Evolutionary conservation across 208 protist species (phyloP).

Genomic region (Crithidia expoeki): DNA sequence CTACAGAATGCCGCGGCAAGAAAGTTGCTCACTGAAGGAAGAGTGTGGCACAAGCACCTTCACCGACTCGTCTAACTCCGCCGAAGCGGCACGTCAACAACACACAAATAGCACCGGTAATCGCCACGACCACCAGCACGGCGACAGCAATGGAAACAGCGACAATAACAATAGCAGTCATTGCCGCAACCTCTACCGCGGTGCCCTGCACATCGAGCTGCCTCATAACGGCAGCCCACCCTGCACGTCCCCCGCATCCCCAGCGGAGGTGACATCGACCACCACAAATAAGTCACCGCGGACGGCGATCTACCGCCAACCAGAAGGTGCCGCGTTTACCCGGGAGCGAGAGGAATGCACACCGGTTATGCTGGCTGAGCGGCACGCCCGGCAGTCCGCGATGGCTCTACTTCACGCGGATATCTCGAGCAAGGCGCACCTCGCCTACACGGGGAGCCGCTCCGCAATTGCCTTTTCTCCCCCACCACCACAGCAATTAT

Average conservation of each 20-base stretch:
- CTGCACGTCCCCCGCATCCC: slow-evolving; percentile 19
- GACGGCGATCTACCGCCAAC: slow-evolving; percentile 19
- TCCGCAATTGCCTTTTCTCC: background rate
- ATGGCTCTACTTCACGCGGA: slow-evolving; percentile 35
- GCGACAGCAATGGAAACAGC: background rate
- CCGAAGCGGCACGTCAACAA: background rate
- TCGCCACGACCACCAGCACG: background rate
- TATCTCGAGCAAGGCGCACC: slow-evolving; percentile 4
- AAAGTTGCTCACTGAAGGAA: background rate
- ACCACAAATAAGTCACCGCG: slow-evolving; percentile 11
- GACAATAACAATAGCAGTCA: background rate
- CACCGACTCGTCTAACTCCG: background rate
- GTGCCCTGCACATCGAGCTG: slow-evolving; percentile 31
- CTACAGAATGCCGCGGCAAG: slow-evolving; percentile 1
- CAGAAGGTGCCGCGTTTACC: slow-evolving; percentile 12
- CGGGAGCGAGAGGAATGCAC: slow-evolving; percentile 22
- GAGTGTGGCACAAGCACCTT: background rate
- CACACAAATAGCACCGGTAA: background rate
- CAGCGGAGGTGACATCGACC: slow-evolving; percentile 13
- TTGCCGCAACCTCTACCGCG: background rate
- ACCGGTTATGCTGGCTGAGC: slow-evolving; percentile 13
- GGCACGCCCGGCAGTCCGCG: slow-evolving; percentile 33
- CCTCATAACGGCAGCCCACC: slow-evolving; percentile 13
- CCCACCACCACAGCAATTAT: background rate
- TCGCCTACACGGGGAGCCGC: background rate